phyloP scores from a whole-genome alignment of 345 rosid genomes.

The Erucastrum elatum region DNA sequence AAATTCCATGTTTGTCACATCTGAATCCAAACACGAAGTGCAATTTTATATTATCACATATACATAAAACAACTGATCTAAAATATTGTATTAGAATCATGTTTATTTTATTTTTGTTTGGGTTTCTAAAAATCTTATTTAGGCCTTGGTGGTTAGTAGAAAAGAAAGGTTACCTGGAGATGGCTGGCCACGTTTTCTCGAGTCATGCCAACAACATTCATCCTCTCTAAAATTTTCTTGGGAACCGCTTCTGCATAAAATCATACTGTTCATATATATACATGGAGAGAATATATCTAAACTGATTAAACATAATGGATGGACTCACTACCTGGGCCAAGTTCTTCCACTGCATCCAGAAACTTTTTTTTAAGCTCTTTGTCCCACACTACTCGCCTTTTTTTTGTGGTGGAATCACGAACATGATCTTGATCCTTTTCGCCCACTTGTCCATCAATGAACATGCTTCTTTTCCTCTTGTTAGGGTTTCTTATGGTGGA shows the following conservation, averaged over 20 bases:
- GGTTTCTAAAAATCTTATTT: neutral
- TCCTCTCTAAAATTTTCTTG: slow-evolving; percentile 71
- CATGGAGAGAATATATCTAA: neutral
- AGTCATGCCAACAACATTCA: slow-evolving; percentile 70
- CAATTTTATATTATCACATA: neutral
- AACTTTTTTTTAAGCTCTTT: slow-evolving; percentile 71
- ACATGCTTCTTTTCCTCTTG: neutral
- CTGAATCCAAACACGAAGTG: neutral
- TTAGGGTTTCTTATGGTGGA: slow-evolving; percentile 20
- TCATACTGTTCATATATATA: neutral
- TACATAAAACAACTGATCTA: neutral
- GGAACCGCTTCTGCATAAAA: slow-evolving; percentile 72
- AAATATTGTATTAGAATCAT: neutral
- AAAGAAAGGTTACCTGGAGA: slow-evolving; percentile 63
- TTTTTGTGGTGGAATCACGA: slow-evolving; percentile 58
- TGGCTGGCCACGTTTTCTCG: slow-evolving; percentile 89
- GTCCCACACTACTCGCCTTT: slow-evolving; percentile 78
- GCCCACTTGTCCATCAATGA: slow-evolving; percentile 47
- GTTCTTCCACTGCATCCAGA: slow-evolving; percentile 56
- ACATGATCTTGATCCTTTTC: slow-evolving; percentile 55
- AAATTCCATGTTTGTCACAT: neutral
- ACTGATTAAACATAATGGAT: slow-evolving; percentile 1
- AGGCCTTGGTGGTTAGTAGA: neutral
- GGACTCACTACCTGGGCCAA: slow-evolving; percentile 60
- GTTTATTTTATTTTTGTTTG: neutral